A percentile compares a stretch with the other conserved stretches of the same genome.
These are phyloP conservation scores for Castanospermum australe DNA, from an alignment of 306 rosid genomes.

Conservation along the genomic window DNA sequence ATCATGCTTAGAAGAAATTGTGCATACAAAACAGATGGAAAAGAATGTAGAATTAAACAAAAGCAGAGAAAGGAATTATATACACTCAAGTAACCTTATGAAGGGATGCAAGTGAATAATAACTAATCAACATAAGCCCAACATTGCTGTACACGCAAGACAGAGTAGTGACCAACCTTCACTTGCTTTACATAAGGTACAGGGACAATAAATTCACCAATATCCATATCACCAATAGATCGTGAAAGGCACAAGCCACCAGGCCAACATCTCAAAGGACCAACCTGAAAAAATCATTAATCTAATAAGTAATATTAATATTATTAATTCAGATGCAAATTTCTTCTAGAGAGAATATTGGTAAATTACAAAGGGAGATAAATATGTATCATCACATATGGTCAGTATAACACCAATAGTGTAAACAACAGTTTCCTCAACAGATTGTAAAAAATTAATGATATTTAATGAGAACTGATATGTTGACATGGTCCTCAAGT, in stretches of 20 bases:
- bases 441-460: neutral
- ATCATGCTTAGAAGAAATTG: neutral
- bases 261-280: constrained; percentile 99
- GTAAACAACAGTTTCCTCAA: constrained; percentile 2
- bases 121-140: constrained; percentile 3
- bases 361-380: neutral
- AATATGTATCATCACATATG: neutral
- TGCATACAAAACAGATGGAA: neutral
- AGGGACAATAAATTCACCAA: constrained; percentile 94
- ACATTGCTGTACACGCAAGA: constrained; percentile 9
- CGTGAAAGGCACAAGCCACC: constrained; percentile 99
- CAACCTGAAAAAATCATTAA: constrained; percentile 54
- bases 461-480: constrained; percentile 2
- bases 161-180: constrained; percentile 75
- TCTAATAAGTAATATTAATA: constrained; percentile 5
- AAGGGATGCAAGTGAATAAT: constrained; percentile 21
- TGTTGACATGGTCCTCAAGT: neutral
- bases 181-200: constrained; percentile 97
- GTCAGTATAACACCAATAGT: neutral
- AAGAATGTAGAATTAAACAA: neutral
- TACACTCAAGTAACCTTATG: neutral
- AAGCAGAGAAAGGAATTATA: constrained; percentile 7
- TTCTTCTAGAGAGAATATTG: neutral
- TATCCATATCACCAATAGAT: constrained; percentile 94
- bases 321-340: neutral